Evolutionary conservation across 192 early-diverging fungal species (phyloP).

Genomic region (Backusella sp.): DNA sequence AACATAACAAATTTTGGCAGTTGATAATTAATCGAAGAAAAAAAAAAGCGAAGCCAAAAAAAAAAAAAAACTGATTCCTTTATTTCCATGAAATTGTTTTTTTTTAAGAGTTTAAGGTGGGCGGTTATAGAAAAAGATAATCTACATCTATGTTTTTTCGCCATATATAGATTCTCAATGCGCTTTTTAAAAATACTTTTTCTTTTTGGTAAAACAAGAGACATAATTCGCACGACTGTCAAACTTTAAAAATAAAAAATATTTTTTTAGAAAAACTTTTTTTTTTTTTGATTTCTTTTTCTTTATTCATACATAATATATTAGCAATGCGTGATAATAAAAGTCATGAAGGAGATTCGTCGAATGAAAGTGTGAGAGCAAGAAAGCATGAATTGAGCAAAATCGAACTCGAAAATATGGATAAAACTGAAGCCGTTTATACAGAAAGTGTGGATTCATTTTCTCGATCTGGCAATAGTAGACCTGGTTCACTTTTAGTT

Average conservation of each 20-base stretch:
- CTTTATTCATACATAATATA: not conserved
- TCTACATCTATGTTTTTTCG: not conserved
- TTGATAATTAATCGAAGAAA: not conserved
- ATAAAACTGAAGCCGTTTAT: not conserved
- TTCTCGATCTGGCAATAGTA: not conserved
- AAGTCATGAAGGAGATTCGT: not conserved
- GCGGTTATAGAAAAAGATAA: slow-evolving; percentile 7
- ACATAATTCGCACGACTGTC: not conserved
- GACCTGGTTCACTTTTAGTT: not conserved
- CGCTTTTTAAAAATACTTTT: not conserved
- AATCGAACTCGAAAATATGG: not conserved
- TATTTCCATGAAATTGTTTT: not conserved
- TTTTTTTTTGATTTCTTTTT: not conserved
- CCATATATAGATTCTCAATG: not conserved
- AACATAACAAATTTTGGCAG: not conserved
- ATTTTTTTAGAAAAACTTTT: not conserved
- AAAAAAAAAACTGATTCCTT: not conserved
- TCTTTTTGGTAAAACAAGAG: slow-evolving; percentile 4
- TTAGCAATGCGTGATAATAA: not conserved
- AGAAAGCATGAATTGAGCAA: not conserved
- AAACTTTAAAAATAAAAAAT: slow-evolving; percentile 8
- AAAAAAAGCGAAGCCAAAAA: not conserved
- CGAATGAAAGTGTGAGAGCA: not conserved
- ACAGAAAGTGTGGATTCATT: not conserved
- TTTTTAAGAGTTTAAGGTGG: not conserved